phyloP scores from a whole-genome alignment of 768 basidiomycete species.

The Phylloporus arenicola region DNA sequence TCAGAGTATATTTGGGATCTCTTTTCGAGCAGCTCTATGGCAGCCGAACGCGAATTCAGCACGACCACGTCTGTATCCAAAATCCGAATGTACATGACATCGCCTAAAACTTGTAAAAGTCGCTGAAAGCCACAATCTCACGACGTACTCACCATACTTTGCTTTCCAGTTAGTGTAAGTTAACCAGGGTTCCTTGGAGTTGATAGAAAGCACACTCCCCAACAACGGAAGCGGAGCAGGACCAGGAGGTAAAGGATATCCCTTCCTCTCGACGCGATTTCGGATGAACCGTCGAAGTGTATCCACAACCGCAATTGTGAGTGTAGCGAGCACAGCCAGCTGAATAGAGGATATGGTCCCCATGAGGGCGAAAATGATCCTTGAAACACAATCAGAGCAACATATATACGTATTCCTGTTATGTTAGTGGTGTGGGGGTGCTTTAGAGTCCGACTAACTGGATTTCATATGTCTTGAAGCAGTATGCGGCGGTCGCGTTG shows the following conservation, averaged over 20 bases:
- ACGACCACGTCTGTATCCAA: conserved; percentile 4
- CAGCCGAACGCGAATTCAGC: conserved; percentile 3
- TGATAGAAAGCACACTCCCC: conserved; percentile 2
- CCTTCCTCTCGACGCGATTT: background rate
- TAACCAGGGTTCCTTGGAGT: background rate
- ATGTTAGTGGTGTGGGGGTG: no score
- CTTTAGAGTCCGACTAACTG: no score
- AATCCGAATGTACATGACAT: conserved; percentile 5
- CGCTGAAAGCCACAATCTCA: no score
- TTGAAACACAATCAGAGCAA: background rate
- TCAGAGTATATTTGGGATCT: conserved; percentile 14
- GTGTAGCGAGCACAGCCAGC: background rate
- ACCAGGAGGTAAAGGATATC: conserved; percentile 3
- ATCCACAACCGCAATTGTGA: background rate
- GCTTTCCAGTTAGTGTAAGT: conserved; percentile 5
- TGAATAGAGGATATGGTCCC: background rate
- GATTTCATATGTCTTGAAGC: no score
- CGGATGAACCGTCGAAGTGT: background rate
- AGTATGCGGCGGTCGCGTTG: no score
- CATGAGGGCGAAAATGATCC: background rate
- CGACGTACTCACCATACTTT: conserved; percentile 1
- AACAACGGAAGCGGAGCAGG: conserved; percentile 7
- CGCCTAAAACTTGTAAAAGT: background rate
- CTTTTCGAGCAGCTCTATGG: conserved; percentile 5
- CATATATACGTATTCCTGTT: background rate